Evolutionary conservation across 805 yeast species (phyloP), one percentile per base, ranked within the genome.

Genomic region (Schwanniomyces yamadae): DNA sequence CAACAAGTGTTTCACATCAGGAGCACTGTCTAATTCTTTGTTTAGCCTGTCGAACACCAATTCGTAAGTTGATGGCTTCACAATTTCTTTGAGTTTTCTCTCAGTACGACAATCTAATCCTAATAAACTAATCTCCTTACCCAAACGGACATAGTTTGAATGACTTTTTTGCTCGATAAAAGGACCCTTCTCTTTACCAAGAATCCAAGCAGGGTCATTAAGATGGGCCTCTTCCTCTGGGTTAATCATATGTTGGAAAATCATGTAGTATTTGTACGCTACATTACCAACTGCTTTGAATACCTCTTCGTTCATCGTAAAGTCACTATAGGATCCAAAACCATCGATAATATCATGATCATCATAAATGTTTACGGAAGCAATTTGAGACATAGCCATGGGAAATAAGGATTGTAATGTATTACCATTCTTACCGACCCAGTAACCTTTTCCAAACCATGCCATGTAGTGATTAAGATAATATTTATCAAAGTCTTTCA

Each of bases 271-370:
- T 53, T 80, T 80, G 67, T 78, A 87, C 2, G 98, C 96, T 9
- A 77, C 62, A 41, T 73, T 73, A 7, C 98, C 98, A 21, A 91
- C 73, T 9, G 82, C 77, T 38, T 61, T 56, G 55, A 91, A 86
- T 6, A 86, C 75, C 1, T 78, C 80, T 25, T 79, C 76, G 3
- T 50, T 49, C 96, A 88, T 89, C 22, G 95, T 86, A 1, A 59
- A 38, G 46, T 88, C 84, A 32, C 72, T 69, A 58, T 91, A 91
- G 0, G 96, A 85, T 2, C 98, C 99, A 62, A 79, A 91, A 2
- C 98, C 99, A 55, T 91, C 99, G 47, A 93, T 90, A 34, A 91
- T 86, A 58, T 93, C 98, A 61, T 91, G 99, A 58, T 91, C 99
- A 59, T 91, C 99, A 62, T 68, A 90, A 21, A 91, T 77, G 58